Percentiles rank a stretch among this genome's conserved stretches.
phyloP scores from a whole-genome alignment of 495 filamentous ascomycete genomes.

The Aspergillus funiculosus region DNA sequence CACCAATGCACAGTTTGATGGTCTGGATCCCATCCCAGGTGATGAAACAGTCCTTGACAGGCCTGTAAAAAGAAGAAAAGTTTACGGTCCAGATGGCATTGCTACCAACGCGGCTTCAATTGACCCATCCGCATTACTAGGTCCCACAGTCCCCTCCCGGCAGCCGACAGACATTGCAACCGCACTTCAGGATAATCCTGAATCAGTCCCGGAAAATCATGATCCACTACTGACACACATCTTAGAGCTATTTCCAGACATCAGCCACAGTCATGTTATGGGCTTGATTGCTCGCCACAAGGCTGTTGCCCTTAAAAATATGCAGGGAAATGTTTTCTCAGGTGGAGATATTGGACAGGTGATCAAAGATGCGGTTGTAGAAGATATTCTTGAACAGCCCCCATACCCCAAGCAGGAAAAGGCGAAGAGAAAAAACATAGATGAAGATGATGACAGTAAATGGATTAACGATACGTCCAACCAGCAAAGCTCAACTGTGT shows the following conservation, averaged over 20 bases:
- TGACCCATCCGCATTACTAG: neutral
- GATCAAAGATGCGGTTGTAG: constrained; percentile 27
- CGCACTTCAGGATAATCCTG: too few species aligned
- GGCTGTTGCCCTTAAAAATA: neutral
- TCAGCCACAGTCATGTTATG: constrained; percentile 38
- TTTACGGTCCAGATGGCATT: neutral
- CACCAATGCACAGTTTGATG: too few species aligned
- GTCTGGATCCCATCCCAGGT: too few species aligned
- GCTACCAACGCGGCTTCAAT: neutral
- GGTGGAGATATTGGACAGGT: neutral
- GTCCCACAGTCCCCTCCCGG: neutral
- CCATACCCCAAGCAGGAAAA: constrained; percentile 47
- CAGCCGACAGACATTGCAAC: too few species aligned
- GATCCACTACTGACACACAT: constrained; percentile 34
- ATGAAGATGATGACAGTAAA: constrained; percentile 31
- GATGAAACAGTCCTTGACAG: neutral
- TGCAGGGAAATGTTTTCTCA: constrained; percentile 14
- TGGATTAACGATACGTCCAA: constrained; percentile 26
- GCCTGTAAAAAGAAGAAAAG: constrained; percentile 3
- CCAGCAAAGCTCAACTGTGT: neutral
- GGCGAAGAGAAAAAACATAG: constrained; percentile 38
- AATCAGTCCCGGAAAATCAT: too few species aligned
- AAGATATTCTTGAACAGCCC: constrained; percentile 36
- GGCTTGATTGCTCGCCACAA: constrained; percentile 27
- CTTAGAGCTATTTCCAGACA: constrained; percentile 46